Base-by-base conservation (phyloP, 73 alveolate species). In the Paramecium octaurelia region DNA sequence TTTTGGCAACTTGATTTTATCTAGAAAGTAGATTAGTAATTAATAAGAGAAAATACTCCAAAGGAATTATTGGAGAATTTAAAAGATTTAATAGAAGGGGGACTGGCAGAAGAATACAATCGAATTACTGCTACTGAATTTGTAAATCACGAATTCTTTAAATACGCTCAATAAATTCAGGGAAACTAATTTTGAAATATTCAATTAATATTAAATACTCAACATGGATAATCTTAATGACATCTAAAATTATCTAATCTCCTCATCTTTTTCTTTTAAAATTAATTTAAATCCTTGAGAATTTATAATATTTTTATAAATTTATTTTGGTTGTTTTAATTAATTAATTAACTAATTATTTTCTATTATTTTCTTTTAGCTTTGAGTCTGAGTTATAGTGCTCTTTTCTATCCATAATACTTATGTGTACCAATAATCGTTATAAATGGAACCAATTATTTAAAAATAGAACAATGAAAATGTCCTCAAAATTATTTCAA, bases 71-170 rank as follows among this genome's bases (percentile, higher is more conserved):
- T 80, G 8, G 91, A 80, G 76, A 21, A 29, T 18, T 35, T 88
- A 8, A 68, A 88, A 75, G 77, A 68, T 88, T 18, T 68, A 18
- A 11, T 68, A 57, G 86, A 68, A 24, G 60, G 58, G 0, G 90
- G 92, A 50, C 42, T 42, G 20, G 58, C 85, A 46, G 92, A 76
- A 83, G 92, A 64, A 90, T 40, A 73, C 18, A 24, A 80, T 40
- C 44, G 91, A 80, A 34, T 80, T 24, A 80, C 70, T 44, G 57
- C 57, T 44, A 21, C 35, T 42, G 91, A 80, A 24, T 80, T 80
- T 48, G 76, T 80, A 5, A 80, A 80, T 46, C 91, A 80, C 18
- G 91, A 80, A 11, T 80, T 80, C 34, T 80, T 80, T 80, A 43
- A 80, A 23, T 42, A 80, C 11, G 87, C 60, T 21, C 21, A 73